Evolutionary conservation across 306 rosid genomes (phyloP), one percentile per base, ranked within the genome.

Genomic region (Cicer yamashitae): DNA sequence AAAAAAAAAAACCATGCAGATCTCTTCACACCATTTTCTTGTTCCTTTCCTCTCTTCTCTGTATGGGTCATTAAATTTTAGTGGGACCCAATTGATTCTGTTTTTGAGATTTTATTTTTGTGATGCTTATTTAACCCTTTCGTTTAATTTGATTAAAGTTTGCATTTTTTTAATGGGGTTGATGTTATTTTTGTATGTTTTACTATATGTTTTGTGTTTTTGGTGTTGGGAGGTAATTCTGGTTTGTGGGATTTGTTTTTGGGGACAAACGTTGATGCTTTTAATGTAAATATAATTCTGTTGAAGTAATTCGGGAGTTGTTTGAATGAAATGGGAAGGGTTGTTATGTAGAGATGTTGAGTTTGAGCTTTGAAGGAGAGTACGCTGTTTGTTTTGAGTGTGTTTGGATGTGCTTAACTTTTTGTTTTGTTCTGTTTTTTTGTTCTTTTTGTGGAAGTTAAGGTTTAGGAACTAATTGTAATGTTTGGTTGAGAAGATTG

Each of bases 1-100:
- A 9, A 58, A 10, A 73, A 65, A 78, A 25, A 41, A 78, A 46
- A 8, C 79, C 84, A 81, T 75, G 81, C 70, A 66, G 79, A 81
- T 81, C 81, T 70, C 81, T 81, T 70, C 34, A 56, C 38, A 46
- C 79, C 69, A 41, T 77, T 77, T 60, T 67, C 70, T 7, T 15
- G 3, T 74, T 38, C 60, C 39, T 18, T 41, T 18, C 47, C 25
- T 39, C 46, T 12, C 17, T 5, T 48, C 30, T 34, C 46, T 30
- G 47, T 10, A 37, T 30, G 67, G 78, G 77, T 43, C 71, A 70
- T 67, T 64, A 13, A 65, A 39, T 64, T 14, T 48, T 3, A 6
- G 51, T 52, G 84, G 76, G 73, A 45, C 65, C 81, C 72, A 37
- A 18, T n/a, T 60, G 51, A 34, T 48, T 37, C 22, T 37, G 17